These are phyloP conservation scores for Leccinum griseonigrum DNA, from an alignment of 1,284 basidiomycete species.

Conservation along the genomic window DNA sequence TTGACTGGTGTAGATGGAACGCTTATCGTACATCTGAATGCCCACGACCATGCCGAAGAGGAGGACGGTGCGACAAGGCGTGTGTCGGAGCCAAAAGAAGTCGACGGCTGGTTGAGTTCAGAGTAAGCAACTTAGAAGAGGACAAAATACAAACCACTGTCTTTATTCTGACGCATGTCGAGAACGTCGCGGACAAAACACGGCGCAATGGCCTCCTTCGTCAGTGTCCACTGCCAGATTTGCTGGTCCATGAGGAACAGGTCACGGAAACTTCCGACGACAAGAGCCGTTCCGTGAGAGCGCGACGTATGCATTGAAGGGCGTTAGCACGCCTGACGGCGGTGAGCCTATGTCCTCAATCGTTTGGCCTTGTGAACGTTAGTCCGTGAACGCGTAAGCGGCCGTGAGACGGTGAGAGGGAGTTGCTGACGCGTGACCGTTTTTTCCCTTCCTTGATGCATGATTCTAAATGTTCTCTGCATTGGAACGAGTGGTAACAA, in stretches of 20 bases:
- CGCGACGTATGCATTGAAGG: too few relatives aligned
- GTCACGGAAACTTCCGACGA: background rate
- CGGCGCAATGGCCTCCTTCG: constrained; percentile 52
- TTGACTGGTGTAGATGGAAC: constrained; percentile 56
- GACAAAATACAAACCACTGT: constrained; percentile 34
- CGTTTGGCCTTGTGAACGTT: too few relatives aligned
- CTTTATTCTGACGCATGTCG: constrained; percentile 45
- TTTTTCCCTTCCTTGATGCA: too few relatives aligned
- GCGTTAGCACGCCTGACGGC: too few relatives aligned
- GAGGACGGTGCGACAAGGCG: constrained; percentile 62
- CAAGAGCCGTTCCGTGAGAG: background rate
- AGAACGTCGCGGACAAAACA: constrained; percentile 64
- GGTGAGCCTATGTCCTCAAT: too few relatives aligned
- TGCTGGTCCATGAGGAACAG: constrained; percentile 14
- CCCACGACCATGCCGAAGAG: constrained; percentile 65
- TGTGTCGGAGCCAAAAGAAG: constrained; percentile 69
- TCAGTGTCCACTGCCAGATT: constrained; percentile 61
- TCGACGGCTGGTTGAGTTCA: constrained; percentile 38
- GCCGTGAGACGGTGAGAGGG: too few relatives aligned
- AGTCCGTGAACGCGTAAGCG: too few relatives aligned
- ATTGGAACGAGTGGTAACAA: too few relatives aligned
- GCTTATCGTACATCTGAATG: constrained; percentile 55
- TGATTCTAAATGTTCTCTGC: too few relatives aligned
- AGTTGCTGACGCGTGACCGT: too few relatives aligned
- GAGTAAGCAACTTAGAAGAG: background rate